These are phyloP conservation scores for Penicillium antarcticum DNA, from an alignment of 495 filamentous ascomycete species.

Conservation along the genomic window DNA sequence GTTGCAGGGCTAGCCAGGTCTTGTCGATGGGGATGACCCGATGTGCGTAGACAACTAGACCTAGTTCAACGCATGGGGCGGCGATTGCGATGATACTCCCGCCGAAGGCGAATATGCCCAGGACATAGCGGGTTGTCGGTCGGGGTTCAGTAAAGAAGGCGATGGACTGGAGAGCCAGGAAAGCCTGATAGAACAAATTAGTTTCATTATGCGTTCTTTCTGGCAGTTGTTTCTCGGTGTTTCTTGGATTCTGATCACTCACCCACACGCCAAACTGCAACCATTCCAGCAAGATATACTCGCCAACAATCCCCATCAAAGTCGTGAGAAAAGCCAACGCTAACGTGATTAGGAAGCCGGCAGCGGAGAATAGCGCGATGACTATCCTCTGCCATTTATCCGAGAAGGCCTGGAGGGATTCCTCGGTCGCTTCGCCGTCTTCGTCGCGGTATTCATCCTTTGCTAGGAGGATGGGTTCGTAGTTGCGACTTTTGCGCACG, in stretches of 20 bases:
- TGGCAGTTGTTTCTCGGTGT: no score
- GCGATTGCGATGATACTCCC: conserved; percentile 23
- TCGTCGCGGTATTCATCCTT: conserved; percentile 27
- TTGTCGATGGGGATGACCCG: not conserved
- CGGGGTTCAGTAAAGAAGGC: conserved; percentile 34
- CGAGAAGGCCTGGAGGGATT: conserved; percentile 27
- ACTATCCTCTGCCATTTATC: conserved; percentile 24
- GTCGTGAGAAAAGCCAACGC: conserved; percentile 23
- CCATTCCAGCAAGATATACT: conserved; percentile 26
- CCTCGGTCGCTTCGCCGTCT: conserved; percentile 29
- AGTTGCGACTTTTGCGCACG: conserved; percentile 14
- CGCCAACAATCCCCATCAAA: not conserved
- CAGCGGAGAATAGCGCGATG: conserved; percentile 17
- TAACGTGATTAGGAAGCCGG: conserved; percentile 17
- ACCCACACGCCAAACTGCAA: conserved; percentile 36
- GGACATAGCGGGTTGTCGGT: conserved; percentile 24
- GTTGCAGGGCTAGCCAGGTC: conserved; percentile 15
- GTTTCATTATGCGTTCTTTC: no score
- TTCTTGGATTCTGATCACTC: conserved; percentile 5
- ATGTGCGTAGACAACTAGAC: conserved; percentile 12
- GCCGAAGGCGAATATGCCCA: conserved; percentile 29
- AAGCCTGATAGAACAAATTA: conserved; percentile 10
- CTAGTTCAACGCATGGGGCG: conserved; percentile 15
- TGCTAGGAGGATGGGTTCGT: conserved; percentile 15
- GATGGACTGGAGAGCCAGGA: conserved; percentile 30